Evolutionary conservation across 2,329 filamentous ascomycete genomes (phyloP).

Genomic region (Aspergillus viridinutans): DNA sequence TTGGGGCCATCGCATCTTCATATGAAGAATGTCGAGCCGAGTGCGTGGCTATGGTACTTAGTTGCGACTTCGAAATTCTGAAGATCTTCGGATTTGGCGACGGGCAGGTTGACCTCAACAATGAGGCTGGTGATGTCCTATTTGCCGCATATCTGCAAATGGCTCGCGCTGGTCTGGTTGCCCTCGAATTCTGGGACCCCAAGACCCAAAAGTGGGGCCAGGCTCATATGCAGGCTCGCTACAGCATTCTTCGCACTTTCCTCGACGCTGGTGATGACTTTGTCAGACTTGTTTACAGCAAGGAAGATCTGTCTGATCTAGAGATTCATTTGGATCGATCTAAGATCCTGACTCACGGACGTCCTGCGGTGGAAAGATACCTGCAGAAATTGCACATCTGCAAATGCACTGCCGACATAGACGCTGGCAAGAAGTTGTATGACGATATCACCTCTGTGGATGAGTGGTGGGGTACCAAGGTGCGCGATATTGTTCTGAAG

Average conservation of each 20-base stretch:
- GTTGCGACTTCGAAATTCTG: conserved; percentile 82
- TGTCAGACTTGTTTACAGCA: conserved; percentile 71
- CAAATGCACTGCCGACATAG: conserved; percentile 83
- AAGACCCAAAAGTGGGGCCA: conserved; percentile 90
- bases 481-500: conserved; percentile 62
- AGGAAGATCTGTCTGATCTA: conserved; percentile 73
- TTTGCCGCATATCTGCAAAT: conserved; percentile 87
- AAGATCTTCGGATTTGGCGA: conserved; percentile 90
- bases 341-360: conserved; percentile 80
- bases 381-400: conserved; percentile 89
- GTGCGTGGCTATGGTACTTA: conserved; percentile 85
- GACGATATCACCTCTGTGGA: conserved; percentile 77
- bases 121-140: conserved; percentile 78
- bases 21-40: conserved; percentile 96
- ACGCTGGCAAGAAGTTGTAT: conserved; percentile 74
- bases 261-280: conserved; percentile 82
- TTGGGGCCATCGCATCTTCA: conserved; percentile 78
- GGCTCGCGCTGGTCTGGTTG: conserved; percentile 85
- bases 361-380: conserved; percentile 78
- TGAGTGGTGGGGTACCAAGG: conserved; percentile 77
- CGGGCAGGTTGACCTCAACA: conserved; percentile 66
- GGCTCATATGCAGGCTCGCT: conserved; percentile 85
- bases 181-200: conserved; percentile 92
- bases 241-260: conserved; percentile 73
- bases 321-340: conserved; percentile 77